Base-by-base conservation (phyloP, 73 alveolate genomes). In the Paramecium primaurelia region DNA sequence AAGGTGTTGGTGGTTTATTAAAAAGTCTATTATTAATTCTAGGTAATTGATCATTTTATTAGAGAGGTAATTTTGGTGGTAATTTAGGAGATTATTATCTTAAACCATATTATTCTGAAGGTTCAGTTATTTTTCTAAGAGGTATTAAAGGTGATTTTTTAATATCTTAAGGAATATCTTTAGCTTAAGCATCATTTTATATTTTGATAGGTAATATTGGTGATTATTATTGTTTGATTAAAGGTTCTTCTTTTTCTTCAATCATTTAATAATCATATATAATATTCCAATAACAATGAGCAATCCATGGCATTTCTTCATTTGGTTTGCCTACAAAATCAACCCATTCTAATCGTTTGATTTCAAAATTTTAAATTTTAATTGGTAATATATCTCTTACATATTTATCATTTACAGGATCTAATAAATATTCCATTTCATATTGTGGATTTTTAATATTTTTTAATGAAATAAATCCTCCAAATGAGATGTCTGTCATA, bases 231-330 rank as follows among this genome's bases (percentile, higher is more conserved):
- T 75, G 10, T 75, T 38, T 11, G 4, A 38, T 30, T 75, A 30
- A 36, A 4, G 88, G 68, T 75, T 30, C 34, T 30, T 30, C 64
- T 36, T 36, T 42, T 18, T 38, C 60, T 75, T 75, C 88, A 20
- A 75, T 10, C 60, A 42, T 75, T 42, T 34, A 38, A 36, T 75
- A 75, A 38, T 36, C 58, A 16, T 75, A 75, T 4, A 16, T 2
- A n/a, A 75, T 42, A 20, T 75, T 75, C 88, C 88, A 75, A 75
- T 75, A 75, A 75, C 88, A 75, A 75, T 75, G 88, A 36, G 88
- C 88, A 36, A 75, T 75, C 7, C 16, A 75, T 16, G 68, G 60
- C 60, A 42, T 38, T 22, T 75, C 88, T 4, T 12, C 16, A 75
- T 75, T 42, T 12, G 60, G 68, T 42, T 75, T 75, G 20, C 88